Evolutionary conservation across 306 rosid genomes (phyloP), one percentile per base, ranked within the genome.

Genomic region (Abrus precatorius): DNA sequence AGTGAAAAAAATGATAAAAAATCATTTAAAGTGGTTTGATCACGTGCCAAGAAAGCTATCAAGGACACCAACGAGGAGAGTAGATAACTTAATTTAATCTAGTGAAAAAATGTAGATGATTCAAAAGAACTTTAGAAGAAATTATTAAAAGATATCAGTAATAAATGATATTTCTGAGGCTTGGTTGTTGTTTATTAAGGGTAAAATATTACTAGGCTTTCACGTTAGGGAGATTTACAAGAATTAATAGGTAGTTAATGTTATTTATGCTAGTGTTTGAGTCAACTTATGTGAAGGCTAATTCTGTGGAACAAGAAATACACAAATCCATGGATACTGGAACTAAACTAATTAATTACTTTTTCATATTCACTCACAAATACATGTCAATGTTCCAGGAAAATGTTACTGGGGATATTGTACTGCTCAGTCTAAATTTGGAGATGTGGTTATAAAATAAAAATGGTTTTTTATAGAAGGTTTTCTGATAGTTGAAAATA

Each of bases 401-500:
- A 52, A 48, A 61, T 45, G 12, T 33, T 47, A 62, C 72, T 20
- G 1, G 56, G 60, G 10, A 4, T 60, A 59, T 45, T 75, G 36
- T 33, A 33, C 61, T 75, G 20, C 28, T 20, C 34, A n/a, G 61
- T 32, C 61, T 14, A 62, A 45, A 11, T 28, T 43, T 76, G 30
- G 20, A 20, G 20, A 20, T 20, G 20, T 20, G 20, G 7, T 76
- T 71, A 60, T 50, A 55, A 69, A 76, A 82, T 71, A 74, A 41
- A 69, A 62, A 54, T 73, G 29, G 27, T 12, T 71, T 47, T 20
- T 55, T 55, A n/a, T 43, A 61, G 43, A 66, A 69, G 49, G 52
- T 70, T 71, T 71, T 52, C 9, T 62, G 69, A 27, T 77, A 9
- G 60, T 66, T 53, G 67, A 4, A 77, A 54, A 71, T 56, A 28